phyloP scores from a whole-genome alignment of 495 filamentous ascomycete genomes.

The Thermochaetoides thermophila region DNA sequence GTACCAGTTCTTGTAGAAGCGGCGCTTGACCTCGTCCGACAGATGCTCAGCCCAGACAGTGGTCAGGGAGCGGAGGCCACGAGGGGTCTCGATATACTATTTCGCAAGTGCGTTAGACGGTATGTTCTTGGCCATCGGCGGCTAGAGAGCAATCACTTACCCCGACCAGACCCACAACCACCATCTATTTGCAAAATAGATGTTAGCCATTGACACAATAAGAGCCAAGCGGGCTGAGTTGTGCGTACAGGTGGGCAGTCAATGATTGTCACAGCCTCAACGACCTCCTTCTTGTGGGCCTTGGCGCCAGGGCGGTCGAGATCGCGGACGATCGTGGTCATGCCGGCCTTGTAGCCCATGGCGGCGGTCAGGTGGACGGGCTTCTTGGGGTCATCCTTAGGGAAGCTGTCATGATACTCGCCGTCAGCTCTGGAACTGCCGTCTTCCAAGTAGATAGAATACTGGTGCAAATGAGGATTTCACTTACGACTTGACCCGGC shows the following conservation, averaged over 20 bases:
- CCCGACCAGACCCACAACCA: conserved; percentile 97
- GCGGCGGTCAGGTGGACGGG: conserved; percentile 95
- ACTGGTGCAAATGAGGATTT: conserved; percentile 2
- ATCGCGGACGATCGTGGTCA: conserved; percentile 99
- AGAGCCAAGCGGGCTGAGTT: conserved; percentile 49
- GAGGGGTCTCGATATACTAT: conserved; percentile 95
- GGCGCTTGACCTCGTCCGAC: conserved; percentile 93
- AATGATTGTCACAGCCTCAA: conserved; percentile 97
- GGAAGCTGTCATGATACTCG: conserved; percentile 53
- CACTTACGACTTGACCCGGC: conserved; percentile 93
- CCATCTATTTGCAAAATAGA: conserved; percentile 71
- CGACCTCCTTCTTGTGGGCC: conserved; percentile 99
- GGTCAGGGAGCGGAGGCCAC: conserved; percentile 96
- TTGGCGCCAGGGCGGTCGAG: conserved; percentile 98
- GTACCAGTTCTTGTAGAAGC: conserved; percentile 99
- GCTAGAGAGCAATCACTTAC: conserved; percentile 24
- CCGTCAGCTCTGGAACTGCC: conserved; percentile 10
- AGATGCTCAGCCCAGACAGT: conserved; percentile 99
- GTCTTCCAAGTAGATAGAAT: conserved; percentile 1
- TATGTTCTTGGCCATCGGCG: conserved; percentile 6
- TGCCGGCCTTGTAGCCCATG: conserved; percentile 99
- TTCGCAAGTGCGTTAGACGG: conserved; percentile 12
- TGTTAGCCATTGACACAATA: conserved; percentile 44
- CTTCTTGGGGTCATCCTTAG: conserved; percentile 99
- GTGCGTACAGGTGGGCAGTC: conserved; percentile 96